These are phyloP conservation scores for Aquilaria yunnanensis DNA, from an alignment of 345 rosid genomes.

Conservation along the genomic window DNA sequence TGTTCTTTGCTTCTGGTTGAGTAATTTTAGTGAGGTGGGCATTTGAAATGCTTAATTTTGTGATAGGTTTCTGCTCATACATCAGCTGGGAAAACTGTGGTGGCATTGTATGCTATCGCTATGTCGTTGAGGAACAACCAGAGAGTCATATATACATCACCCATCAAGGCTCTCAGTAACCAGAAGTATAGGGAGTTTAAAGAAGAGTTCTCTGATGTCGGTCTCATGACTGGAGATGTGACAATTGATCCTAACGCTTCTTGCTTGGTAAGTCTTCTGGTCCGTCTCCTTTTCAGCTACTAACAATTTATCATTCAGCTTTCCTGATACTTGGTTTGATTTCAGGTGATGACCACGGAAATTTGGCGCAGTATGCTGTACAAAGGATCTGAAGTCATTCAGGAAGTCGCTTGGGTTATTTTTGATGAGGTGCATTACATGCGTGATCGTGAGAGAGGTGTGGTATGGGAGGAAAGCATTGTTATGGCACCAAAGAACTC, in stretches of 20 bases:
- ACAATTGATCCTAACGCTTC: constrained; percentile 97
- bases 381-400: constrained; percentile 83
- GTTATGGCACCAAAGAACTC: constrained; percentile 98
- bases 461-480: constrained; percentile 99
- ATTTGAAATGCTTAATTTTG: constrained; percentile 1
- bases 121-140: constrained; percentile 86
- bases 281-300: background rate
- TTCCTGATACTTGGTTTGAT: constrained; percentile 18
- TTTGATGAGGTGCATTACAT: constrained; percentile 99
- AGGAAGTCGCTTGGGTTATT: constrained; percentile 96
- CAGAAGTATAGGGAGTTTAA: constrained; percentile 97
- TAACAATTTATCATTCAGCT: constrained; percentile 7
- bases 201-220: constrained; percentile 95
- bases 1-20: background rate
- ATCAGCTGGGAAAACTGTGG: constrained; percentile 98
- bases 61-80: constrained; percentile 96
- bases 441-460: constrained; percentile 99
- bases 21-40: background rate
- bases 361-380: constrained; percentile 99
- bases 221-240: constrained; percentile 98
- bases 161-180: constrained; percentile 94
- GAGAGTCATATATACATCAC: constrained; percentile 91
- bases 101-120: constrained; percentile 91
- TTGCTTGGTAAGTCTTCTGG: constrained; percentile 52
- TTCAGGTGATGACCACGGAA: constrained; percentile 98